Evolutionary conservation across 148 eudicot genomes (phyloP).

Genomic region (Rhododendron williamsianum): DNA sequence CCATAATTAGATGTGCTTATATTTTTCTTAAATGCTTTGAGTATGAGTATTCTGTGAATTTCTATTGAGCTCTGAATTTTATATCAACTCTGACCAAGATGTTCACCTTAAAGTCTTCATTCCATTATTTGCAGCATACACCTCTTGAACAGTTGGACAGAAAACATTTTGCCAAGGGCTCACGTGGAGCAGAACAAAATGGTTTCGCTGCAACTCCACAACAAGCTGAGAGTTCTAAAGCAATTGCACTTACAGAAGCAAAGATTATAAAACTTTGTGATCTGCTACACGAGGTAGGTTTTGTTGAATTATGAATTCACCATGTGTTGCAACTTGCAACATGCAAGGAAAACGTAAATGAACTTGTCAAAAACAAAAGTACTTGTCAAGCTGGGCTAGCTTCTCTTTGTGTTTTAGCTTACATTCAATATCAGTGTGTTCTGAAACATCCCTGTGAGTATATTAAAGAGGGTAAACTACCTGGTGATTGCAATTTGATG

Average conservation of each 20-base stretch:
- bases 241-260: conserved; percentile 72
- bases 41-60: neutral
- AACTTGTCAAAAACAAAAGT: neutral
- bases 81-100: neutral
- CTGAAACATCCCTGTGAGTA: neutral
- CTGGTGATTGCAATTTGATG: conserved; percentile 7
- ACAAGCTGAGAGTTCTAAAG: conserved; percentile 52
- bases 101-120: conserved; percentile 2
- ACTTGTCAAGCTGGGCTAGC: neutral
- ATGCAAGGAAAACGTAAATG: neutral
- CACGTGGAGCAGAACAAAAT: conserved; percentile 45
- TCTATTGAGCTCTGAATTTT: neutral
- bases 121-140: conserved; percentile 48
- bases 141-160: conserved; percentile 82
- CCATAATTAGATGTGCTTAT: neutral
- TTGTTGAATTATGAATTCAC: neutral
- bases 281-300: conserved; percentile 61
- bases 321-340: neutral
- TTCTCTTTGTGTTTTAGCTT: neutral
- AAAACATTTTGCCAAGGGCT: conserved; percentile 75
- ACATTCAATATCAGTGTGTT: neutral
- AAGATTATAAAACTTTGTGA: conserved; percentile 77
- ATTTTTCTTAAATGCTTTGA: neutral
- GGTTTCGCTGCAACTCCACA: conserved; percentile 36
- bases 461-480: neutral